Evolutionary conservation across 2,329 filamentous ascomycete genomes (phyloP), one percentile per base, ranked within the genome.

Genomic region (Whalleya microplaca): DNA sequence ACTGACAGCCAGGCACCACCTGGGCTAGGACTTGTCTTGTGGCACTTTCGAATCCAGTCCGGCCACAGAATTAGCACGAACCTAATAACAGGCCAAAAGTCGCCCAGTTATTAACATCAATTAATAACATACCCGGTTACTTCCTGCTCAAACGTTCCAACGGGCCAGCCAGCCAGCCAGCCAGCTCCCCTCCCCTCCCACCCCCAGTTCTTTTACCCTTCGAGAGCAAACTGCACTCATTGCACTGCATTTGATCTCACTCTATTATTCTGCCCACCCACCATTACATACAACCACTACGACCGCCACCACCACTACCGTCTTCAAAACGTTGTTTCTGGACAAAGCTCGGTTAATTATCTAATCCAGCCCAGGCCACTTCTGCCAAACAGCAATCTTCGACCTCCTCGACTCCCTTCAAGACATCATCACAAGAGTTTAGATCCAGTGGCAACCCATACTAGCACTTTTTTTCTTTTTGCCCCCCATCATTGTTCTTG

Each of bases 281-380:
- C 27, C 27, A 29, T 29, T 29, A 12, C 27, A 29, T 12, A 12
- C 27, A 29, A 5, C 27, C 27, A 6, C 27, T 12, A 29, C 5
- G 12, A 29, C 5, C 27, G 27, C 27, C 27, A 12, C 12, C 12
- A 12, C 27, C 27, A 29, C 12, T 29, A 5, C 12, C 5, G 5
- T 29, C 32, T 37, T 5, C 23, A 27, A 4, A 27, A 27, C 4
- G 23, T 27, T 27, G 23, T 9, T n/a, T 45, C 48, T 60, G 54
- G 56, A 57, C 58, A 54, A 60, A 60, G 58, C 54, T 60, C 54
- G 58, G 58, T 51, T 32, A 57, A 48, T 37, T 37, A 12, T 37
- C 32, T 12, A 37, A 37, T 12, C 32, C 32, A 7, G 4, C 10
- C 32, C 14, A 16, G 27, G 6, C 27, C 27, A 6, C 27, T 29